A percentile compares a stretch with the other conserved stretches of the same genome.
phyloP scores from a whole-genome alignment of 2,329 filamentous ascomycete genomes.

The Conoideocrella luteorostrata region DNA sequence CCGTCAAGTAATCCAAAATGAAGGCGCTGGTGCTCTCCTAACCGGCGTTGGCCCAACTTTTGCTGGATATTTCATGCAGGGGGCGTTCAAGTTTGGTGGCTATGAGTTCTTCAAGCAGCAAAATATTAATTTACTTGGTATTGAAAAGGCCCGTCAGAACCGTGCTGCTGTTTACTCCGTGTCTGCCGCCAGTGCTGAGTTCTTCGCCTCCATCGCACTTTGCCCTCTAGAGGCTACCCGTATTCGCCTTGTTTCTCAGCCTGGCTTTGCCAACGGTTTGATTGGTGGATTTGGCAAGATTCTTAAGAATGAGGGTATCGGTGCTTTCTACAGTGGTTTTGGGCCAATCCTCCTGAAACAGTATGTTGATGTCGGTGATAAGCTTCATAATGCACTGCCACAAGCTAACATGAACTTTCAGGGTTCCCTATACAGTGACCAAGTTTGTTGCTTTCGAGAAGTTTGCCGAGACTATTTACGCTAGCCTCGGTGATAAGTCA shows the following conservation, averaged over 20 bases:
- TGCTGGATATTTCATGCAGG: slow-evolving; percentile 90
- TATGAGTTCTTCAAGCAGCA: slow-evolving; percentile 97
- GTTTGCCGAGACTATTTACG: slow-evolving; percentile 66
- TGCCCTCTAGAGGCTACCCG: slow-evolving; percentile 90
- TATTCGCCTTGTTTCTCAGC: slow-evolving; percentile 87
- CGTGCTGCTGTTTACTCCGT: slow-evolving; percentile 75
- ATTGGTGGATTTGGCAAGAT: slow-evolving; percentile 78
- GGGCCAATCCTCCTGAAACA: slow-evolving; percentile 68
- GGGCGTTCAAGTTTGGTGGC: slow-evolving; percentile 88
- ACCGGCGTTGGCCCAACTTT: slow-evolving; percentile 81
- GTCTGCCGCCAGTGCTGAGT: slow-evolving; percentile 58
- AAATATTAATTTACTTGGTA: slow-evolving; percentile 72
- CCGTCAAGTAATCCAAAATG: slow-evolving; percentile 74
- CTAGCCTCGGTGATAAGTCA: slow-evolving; percentile 67
- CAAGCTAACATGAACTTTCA: slow-evolving; percentile 25
- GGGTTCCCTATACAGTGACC: slow-evolving; percentile 89
- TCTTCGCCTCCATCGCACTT: slow-evolving; percentile 73
- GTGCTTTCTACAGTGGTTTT: slow-evolving; percentile 87
- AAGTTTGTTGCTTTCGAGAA: slow-evolving; percentile 95
- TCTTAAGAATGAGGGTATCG: slow-evolving; percentile 71
- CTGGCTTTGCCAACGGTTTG: slow-evolving; percentile 76
- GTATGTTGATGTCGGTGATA: slow-evolving; percentile 24
- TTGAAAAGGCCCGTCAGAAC: slow-evolving; percentile 72
- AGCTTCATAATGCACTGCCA: background rate
- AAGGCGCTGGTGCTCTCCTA: slow-evolving; percentile 79